Conservation (phyloP, 257 asterid species). For the Haberlea rhodopensis region DNA sequence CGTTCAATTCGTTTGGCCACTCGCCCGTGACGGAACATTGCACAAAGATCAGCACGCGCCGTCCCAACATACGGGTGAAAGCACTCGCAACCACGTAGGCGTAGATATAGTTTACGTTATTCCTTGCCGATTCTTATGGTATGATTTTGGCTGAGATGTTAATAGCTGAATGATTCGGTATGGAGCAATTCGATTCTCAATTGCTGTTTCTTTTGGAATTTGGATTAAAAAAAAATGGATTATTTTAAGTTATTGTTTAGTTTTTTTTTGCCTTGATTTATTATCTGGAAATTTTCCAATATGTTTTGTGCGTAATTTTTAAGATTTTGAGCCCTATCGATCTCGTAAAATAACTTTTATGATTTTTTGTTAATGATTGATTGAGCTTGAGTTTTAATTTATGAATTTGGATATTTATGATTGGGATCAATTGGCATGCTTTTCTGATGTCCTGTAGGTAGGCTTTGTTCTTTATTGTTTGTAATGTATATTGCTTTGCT, state of each 20-base stretch:
- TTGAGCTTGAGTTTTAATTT: not conserved
- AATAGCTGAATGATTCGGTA: slow-evolving; percentile 21
- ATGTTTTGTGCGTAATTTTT: slow-evolving; percentile 15
- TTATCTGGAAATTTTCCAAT: not conserved
- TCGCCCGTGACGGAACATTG: no score
- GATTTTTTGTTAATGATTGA: not conserved
- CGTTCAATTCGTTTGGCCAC: slow-evolving; percentile 37
- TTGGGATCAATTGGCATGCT: not conserved
- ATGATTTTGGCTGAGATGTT: slow-evolving; percentile 25
- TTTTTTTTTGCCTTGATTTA: not conserved
- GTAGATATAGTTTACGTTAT: slow-evolving; percentile 15
- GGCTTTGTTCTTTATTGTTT: no score
- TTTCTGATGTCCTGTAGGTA: not conserved
- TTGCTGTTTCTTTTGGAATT: slow-evolving; percentile 31
- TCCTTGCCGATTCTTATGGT: slow-evolving; percentile 21
- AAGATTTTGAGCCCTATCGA: slow-evolving; percentile 1
- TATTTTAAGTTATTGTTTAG: slow-evolving; percentile 6
- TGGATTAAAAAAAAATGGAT: slow-evolving; percentile 34
- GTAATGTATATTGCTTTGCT: not conserved
- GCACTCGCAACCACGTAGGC: not conserved
- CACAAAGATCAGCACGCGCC: slow-evolving; percentile 29
- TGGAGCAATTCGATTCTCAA: slow-evolving; percentile 41
- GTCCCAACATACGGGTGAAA: slow-evolving; percentile 19
- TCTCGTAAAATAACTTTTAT: slow-evolving; percentile 4
- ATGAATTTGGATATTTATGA: slow-evolving; percentile 6